Conservation (phyloP, 345 rosid genomes). For the Bruguiera sexangula region DNA sequence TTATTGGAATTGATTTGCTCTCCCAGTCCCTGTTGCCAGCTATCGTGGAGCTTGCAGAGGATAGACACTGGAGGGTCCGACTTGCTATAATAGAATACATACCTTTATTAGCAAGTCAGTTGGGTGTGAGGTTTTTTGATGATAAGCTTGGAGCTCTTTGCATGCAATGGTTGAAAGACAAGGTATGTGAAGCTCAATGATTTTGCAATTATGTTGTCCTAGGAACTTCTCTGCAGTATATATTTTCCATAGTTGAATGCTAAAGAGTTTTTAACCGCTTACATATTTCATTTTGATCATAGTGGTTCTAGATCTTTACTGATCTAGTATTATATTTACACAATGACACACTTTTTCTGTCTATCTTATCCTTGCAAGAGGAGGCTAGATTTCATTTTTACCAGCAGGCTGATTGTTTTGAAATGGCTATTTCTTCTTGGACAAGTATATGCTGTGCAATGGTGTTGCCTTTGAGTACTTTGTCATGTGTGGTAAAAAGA, state of each 20-base stretch:
- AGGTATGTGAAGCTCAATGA: conserved; percentile 42
- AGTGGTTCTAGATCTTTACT: neutral
- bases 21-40: conserved; percentile 93
- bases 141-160: conserved; percentile 91
- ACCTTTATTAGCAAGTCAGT: conserved; percentile 87
- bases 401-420: too few relatives aligned
- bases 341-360: too few relatives aligned
- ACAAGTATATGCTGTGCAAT: too few relatives aligned
- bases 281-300: neutral
- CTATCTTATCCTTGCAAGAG: too few relatives aligned
- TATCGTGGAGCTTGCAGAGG: conserved; percentile 96
- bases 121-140: conserved; percentile 89
- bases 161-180: conserved; percentile 96
- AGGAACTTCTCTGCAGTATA: neutral
- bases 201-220: neutral
- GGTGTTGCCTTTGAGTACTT: too few relatives aligned
- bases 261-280: neutral
- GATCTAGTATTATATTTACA: too few relatives aligned
- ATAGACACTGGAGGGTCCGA: conserved; percentile 93
- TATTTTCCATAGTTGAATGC: neutral
- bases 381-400: too few relatives aligned
- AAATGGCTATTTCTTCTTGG: too few relatives aligned
- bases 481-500: too few relatives aligned
- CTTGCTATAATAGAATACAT: conserved; percentile 96
- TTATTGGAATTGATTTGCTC: conserved; percentile 88